Percentiles rank a stretch among this genome's conserved stretches.
Conservation (phyloP, 345 rosid species). For the Gossypium stocksii region DNA sequence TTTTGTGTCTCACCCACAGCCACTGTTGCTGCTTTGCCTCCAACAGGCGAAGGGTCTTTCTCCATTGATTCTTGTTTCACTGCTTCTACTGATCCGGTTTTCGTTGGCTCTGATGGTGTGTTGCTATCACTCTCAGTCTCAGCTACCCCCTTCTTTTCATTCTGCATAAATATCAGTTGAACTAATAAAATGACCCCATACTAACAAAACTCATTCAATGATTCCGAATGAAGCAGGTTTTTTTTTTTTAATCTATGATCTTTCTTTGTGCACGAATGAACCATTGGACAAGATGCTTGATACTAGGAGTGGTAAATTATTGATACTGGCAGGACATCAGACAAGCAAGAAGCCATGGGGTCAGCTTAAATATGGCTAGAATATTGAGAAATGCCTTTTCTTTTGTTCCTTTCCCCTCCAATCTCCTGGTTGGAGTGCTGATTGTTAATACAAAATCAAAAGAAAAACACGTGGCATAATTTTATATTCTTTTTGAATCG, state of each 20-base stretch:
- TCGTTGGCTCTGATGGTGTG: not conserved
- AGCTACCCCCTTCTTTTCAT: not conserved
- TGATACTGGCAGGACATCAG: not conserved
- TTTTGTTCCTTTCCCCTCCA: not conserved
- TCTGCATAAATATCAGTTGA: not conserved
- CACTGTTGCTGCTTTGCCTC: not conserved
- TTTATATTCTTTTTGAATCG: not conserved
- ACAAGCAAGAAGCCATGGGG: conserved; percentile 1
- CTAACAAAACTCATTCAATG: too few species aligned
- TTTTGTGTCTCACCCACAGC: not conserved
- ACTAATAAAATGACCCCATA: too few species aligned
- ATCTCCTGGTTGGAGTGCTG: not conserved
- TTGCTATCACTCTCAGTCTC: not conserved
- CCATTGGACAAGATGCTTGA: too few species aligned
- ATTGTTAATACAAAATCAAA: not conserved
- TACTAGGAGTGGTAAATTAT: too few species aligned
- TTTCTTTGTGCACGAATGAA: not conserved
- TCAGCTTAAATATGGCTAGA: too few species aligned
- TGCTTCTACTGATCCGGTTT: not conserved
- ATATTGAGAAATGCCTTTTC: too few species aligned
- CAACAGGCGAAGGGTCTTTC: too few species aligned
- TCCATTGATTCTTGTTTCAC: not conserved
- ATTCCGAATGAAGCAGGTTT: too few species aligned
- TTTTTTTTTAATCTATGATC: too few species aligned
- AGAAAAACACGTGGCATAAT: not conserved